Conservation (phyloP, 106 monocot genomes). For the Gastrodia elata region DNA sequence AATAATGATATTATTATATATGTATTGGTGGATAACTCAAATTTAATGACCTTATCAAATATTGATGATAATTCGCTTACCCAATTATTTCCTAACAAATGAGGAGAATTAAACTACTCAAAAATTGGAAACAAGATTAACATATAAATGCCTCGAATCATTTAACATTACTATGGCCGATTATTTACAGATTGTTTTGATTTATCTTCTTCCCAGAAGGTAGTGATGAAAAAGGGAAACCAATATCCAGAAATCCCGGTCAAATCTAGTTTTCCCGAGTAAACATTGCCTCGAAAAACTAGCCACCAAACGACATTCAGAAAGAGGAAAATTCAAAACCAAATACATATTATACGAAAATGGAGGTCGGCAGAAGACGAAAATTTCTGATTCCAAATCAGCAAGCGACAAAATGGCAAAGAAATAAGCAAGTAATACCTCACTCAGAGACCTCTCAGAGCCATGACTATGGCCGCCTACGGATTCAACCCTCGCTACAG, state of each 20-base stretch:
- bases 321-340: not conserved
- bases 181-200: not conserved
- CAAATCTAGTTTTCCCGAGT: not conserved
- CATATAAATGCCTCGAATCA: not conserved
- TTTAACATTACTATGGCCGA: not conserved
- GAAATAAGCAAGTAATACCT: not conserved
- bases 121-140: not conserved
- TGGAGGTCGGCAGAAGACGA: not conserved
- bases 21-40: no score
- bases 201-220: not conserved
- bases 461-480: not conserved
- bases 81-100: no score
- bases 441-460: not conserved
- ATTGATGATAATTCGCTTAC: no score
- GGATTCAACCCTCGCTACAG: not conserved
- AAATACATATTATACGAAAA: not conserved
- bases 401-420: not conserved
- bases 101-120: not conserved
- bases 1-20: no score
- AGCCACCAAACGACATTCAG: not conserved
- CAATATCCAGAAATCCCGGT: not conserved
- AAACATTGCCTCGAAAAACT: not conserved
- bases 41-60: no score
- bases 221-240: not conserved
- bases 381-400: not conserved